A percentile compares a stretch with the other conserved stretches of the same genome.
These are phyloP conservation scores for Sarcocystis neurona DNA, from an alignment of 169 alveolate genomes.

Conservation along the genomic window DNA sequence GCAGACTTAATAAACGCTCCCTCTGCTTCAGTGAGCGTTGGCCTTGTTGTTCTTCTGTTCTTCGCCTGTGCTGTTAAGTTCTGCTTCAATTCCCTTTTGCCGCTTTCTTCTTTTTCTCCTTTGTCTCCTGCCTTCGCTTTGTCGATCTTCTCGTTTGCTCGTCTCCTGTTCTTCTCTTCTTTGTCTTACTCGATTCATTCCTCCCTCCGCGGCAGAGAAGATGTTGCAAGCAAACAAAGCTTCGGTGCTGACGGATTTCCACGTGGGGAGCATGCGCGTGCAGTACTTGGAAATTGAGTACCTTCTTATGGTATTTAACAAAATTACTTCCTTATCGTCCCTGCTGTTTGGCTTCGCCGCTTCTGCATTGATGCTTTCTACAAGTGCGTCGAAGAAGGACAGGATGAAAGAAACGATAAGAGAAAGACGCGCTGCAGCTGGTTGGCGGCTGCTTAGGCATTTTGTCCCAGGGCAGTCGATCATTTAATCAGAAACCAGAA, in stretches of 20 bases:
- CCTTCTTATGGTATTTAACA: conserved; percentile 30
- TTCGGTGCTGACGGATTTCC: conserved; percentile 19
- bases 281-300: conserved; percentile 49
- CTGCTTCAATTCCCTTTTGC: background rate
- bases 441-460: too few relatives aligned
- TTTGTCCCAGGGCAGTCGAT: too few relatives aligned
- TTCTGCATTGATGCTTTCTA: conserved; percentile 30
- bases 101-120: background rate
- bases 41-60: too few relatives aligned
- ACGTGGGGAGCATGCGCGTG: conserved; percentile 10
- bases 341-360: conserved; percentile 60
- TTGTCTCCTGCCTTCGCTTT: background rate
- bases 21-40: too few relatives aligned
- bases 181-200: background rate
- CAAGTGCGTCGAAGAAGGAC: conserved; percentile 36
- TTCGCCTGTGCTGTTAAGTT: background rate
- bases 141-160: background rate
- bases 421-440: too few relatives aligned
- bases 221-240: conserved; percentile 42
- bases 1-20: too few relatives aligned
- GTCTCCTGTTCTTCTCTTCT: background rate
- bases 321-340: conserved; percentile 22
- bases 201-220: background rate
- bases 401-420: too few relatives aligned
- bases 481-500: too few relatives aligned